A percentile compares a stretch with the other conserved stretches of the same genome.
These are phyloP conservation scores for Saitozyma sp. DNA, from an alignment of 768 basidiomycete genomes.

Conservation along the genomic window DNA sequence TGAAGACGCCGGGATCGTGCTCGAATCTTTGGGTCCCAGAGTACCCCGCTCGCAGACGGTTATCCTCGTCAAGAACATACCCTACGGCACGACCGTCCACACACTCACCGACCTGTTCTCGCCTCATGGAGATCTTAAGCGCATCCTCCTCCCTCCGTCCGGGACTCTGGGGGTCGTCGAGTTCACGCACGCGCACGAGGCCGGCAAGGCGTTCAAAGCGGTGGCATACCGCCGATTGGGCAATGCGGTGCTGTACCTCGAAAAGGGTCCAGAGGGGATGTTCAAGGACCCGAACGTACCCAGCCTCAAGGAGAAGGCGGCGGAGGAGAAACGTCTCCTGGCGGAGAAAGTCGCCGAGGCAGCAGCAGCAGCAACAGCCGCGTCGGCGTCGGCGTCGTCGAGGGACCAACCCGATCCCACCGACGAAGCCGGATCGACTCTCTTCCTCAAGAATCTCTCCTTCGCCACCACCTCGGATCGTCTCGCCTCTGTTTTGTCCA, in stretches of 20 bases:
- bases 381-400: background rate
- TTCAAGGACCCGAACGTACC: slow-evolving; percentile 55
- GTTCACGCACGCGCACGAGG: slow-evolving; percentile 70
- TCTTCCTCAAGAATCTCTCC: slow-evolving; percentile 93
- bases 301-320: slow-evolving; percentile 54
- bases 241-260: slow-evolving; percentile 85
- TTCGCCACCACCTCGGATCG: slow-evolving; percentile 82
- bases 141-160: slow-evolving; percentile 82
- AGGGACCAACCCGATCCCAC: slow-evolving; percentile 24
- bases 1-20: slow-evolving; percentile 57
- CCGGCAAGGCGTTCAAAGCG: slow-evolving; percentile 71
- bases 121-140: slow-evolving; percentile 67
- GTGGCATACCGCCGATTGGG: slow-evolving; percentile 85
- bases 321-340: slow-evolving; percentile 54
- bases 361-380: background rate
- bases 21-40: slow-evolving; percentile 46
- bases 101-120: slow-evolving; percentile 79
- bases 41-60: slow-evolving; percentile 66
- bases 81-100: slow-evolving; percentile 75
- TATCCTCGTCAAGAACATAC: slow-evolving; percentile 94
- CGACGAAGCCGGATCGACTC: slow-evolving; percentile 66
- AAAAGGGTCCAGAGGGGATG: slow-evolving; percentile 85
- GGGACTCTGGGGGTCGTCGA: slow-evolving; percentile 93
- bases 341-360: slow-evolving; percentile 26
- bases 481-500: slow-evolving; percentile 67